These are phyloP conservation scores for Wilcoxina mikolae DNA, from an alignment of 495 filamentous ascomycete genomes.

Conservation along the genomic window DNA sequence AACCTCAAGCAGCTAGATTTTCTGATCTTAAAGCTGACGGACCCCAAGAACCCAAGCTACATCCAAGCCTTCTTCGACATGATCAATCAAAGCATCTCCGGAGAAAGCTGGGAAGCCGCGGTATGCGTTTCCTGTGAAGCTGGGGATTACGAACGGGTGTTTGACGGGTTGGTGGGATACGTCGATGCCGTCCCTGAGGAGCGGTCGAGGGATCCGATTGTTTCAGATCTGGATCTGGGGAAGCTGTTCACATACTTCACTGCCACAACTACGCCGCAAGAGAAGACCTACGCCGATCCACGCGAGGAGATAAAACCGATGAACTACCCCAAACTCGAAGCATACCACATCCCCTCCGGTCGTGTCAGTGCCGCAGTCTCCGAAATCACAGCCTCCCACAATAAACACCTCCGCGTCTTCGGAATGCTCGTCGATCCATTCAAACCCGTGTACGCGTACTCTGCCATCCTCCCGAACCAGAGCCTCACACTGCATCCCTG, in stretches of 20 bases:
- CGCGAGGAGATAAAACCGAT: neutral
- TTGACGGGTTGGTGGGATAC: conserved; percentile 36
- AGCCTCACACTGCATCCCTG: conserved; percentile 32
- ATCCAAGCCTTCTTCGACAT: conserved; percentile 32
- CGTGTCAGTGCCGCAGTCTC: neutral
- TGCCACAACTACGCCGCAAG: conserved; percentile 18
- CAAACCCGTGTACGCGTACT: conserved; percentile 32
- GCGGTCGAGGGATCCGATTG: no score
- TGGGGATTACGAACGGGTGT: conserved; percentile 30
- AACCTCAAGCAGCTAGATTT: no score
- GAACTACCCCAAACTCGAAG: neutral
- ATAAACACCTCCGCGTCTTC: conserved; percentile 9
- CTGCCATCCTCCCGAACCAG: conserved; percentile 30
- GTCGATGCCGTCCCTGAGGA: conserved; percentile 19
- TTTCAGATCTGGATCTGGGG: conserved; percentile 26
- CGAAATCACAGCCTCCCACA: neutral
- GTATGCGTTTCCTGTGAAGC: conserved; percentile 13
- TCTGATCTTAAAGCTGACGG: neutral
- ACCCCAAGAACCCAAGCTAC: conserved; percentile 19
- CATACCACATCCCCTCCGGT: neutral
- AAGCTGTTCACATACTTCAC: conserved; percentile 29
- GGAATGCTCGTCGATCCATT: conserved; percentile 37
- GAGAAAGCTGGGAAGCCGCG: conserved; percentile 35
- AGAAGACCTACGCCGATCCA: neutral
- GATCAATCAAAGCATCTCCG: conserved; percentile 27